A percentile compares a stretch with the other conserved stretches of the same genome.
Evolutionary conservation across 495 filamentous ascomycete genomes (phyloP).

Genomic region (Talaromyces trachyspermus): DNA sequence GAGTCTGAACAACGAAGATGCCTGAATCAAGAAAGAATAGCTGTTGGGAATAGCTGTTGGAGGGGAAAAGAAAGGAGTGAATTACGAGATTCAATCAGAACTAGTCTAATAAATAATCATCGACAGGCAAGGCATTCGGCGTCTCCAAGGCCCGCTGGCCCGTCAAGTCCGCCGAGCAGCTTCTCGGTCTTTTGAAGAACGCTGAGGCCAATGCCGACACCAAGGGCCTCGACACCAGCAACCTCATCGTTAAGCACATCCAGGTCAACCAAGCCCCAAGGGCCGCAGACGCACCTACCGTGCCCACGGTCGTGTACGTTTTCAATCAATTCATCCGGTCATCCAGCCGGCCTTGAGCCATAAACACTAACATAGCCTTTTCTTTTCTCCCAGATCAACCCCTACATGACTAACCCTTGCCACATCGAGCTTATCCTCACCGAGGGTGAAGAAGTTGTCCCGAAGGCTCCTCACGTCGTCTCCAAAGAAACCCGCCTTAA

Average conservation of each 20-base stretch:
- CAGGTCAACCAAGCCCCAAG: constrained; percentile 99
- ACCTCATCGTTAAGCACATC: constrained; percentile 97
- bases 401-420: constrained; percentile 99
- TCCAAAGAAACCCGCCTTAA: constrained; percentile 60
- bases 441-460: constrained; percentile 79
- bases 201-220: constrained; percentile 98
- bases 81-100: too few relatives aligned
- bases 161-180: constrained; percentile 96
- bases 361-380: constrained; percentile 5
- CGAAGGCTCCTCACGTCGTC: constrained; percentile 62
- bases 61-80: too few relatives aligned
- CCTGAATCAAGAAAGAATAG: constrained; percentile 3
- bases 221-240: constrained; percentile 96
- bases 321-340: too few relatives aligned
- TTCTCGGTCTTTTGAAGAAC: constrained; percentile 95
- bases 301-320: constrained; percentile 97
- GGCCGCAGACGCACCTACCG: constrained; percentile 96
- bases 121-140: constrained; percentile 93
- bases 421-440: constrained; percentile 99
- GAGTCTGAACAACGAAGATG: constrained; percentile 39
- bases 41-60: too few relatives aligned
- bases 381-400: constrained; percentile 71
- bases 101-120: background rate
- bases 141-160: constrained; percentile 97
- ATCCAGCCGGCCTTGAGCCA: background rate